phyloP scores from a whole-genome alignment of 1,284 basidiomycete species.

The Flammula alnicola region DNA sequence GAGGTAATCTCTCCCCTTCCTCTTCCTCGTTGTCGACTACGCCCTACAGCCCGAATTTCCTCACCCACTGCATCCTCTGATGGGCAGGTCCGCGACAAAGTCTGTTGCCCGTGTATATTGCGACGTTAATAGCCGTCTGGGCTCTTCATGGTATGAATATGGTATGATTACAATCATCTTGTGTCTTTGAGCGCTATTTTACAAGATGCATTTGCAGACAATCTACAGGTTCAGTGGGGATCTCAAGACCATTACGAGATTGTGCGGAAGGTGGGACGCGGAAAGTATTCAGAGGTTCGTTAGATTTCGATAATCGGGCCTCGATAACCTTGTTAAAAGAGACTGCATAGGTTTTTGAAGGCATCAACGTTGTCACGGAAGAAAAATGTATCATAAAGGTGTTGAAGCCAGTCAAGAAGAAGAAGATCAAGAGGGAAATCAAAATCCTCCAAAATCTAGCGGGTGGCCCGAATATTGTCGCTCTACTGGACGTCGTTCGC shows the following conservation, averaged over 20 bases:
- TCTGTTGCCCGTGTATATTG: conserved; percentile 78
- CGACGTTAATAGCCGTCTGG: conserved; percentile 75
- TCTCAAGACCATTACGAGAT: conserved; percentile 99
- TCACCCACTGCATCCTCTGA: conserved; percentile 32
- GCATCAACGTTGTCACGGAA: conserved; percentile 90
- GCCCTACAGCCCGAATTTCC: conserved; percentile 21
- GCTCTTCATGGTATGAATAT: conserved; percentile 83
- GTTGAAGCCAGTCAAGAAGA: conserved; percentile 99
- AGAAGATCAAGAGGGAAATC: conserved; percentile 99
- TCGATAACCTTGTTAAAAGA: conserved; percentile 15
- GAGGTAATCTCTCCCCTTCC: conserved; percentile 24
- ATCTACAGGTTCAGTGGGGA: conserved; percentile 93
- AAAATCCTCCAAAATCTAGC: conserved; percentile 98
- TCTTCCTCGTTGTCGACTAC: conserved; percentile 26
- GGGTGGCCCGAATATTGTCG: conserved; percentile 92
- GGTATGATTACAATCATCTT: conserved; percentile 47
- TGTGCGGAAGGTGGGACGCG: conserved; percentile 94
- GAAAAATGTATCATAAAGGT: conserved; percentile 99
- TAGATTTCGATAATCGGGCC: neutral
- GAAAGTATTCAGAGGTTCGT: conserved; percentile 93
- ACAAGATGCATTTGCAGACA: conserved; percentile 56
- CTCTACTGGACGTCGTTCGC: conserved; percentile 92
- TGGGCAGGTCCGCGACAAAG: conserved; percentile 69
- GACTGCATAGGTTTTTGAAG: conserved; percentile 88
- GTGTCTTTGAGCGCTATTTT: conserved; percentile 14